Evolutionary conservation across 1,284 basidiomycete genomes (phyloP).

Genomic region (Cryptococcus wingfieldii): DNA sequence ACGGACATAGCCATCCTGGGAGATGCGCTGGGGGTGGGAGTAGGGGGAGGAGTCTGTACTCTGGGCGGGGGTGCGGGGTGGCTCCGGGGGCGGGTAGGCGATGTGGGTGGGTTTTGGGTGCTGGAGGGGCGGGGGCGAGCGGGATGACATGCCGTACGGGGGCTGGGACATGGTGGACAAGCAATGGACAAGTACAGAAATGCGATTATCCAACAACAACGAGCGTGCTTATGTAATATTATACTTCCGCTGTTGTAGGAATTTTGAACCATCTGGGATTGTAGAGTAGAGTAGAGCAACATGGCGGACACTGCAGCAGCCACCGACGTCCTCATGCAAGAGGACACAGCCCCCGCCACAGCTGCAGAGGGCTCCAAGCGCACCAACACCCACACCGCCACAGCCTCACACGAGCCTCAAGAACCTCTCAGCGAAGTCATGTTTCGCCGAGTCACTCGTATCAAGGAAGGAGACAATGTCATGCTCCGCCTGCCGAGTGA

Average conservation of each 20-base stretch:
- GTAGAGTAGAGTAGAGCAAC: background rate
- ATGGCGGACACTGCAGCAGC: background rate
- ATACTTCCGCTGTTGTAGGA: background rate
- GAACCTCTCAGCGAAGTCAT: constrained; percentile 37
- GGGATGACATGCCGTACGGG: constrained; percentile 46
- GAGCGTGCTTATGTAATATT: background rate
- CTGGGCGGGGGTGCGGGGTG: constrained; percentile 65
- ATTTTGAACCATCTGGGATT: background rate
- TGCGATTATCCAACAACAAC: too few relatives aligned
- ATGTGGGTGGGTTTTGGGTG: constrained; percentile 88
- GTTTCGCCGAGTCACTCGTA: constrained; percentile 35
- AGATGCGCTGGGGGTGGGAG: constrained; percentile 51
- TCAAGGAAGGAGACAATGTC: constrained; percentile 50
- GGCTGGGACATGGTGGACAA: constrained; percentile 32
- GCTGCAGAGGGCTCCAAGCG: background rate
- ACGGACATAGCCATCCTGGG: constrained; percentile 43
- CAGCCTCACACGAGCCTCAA: constrained; percentile 4
- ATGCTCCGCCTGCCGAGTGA: constrained; percentile 50
- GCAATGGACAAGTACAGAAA: background rate
- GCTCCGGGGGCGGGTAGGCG: constrained; percentile 76
- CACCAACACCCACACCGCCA: background rate
- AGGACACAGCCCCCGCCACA: background rate
- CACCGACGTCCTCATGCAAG: background rate
- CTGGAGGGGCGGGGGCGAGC: constrained; percentile 74
- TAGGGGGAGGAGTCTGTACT: constrained; percentile 44